Evolutionary conservation across 1,284 basidiomycete species (phyloP).

Genomic region (Ganoderma leucocontextum): DNA sequence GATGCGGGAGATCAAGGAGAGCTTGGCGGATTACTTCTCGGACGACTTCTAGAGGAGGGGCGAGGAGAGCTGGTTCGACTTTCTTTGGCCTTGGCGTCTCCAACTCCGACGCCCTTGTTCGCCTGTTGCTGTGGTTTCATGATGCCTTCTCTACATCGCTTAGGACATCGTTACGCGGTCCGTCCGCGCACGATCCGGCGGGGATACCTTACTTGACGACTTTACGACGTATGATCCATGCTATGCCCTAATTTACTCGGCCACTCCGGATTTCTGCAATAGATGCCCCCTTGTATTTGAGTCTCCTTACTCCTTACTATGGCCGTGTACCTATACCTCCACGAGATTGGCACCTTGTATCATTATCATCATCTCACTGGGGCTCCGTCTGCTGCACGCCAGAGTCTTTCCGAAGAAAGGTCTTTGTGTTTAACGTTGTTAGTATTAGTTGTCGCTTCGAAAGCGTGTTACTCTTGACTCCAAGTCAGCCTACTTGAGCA

Average conservation of each 20-base stretch:
- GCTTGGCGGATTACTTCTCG: conserved; percentile 44
- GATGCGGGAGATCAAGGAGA: conserved; percentile 44
- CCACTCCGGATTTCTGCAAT: not conserved
- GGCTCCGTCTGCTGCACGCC: not conserved
- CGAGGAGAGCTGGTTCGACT: no score
- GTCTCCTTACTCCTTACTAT: no score
- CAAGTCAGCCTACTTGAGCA: no score
- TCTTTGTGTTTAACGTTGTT: not conserved
- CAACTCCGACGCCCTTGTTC: not conserved
- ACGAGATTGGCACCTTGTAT: not conserved
- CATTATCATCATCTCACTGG: not conserved
- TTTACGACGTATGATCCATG: not conserved
- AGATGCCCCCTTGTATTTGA: conserved; percentile 1
- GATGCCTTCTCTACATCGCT: not conserved
- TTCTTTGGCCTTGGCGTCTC: not conserved
- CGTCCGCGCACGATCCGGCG: not conserved
- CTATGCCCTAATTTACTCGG: not conserved
- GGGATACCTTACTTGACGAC: not conserved
- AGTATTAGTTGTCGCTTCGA: not conserved
- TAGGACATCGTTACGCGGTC: not conserved
- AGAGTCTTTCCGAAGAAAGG: no score
- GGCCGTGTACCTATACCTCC: not conserved
- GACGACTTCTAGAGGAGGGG: conserved; percentile 38
- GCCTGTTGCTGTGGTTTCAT: not conserved
- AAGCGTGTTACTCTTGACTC: no score